A percentile compares a stretch with the other conserved stretches of the same genome.
Evolutionary conservation across 176 grass and related monocot species (phyloP).

Genomic region (Phoenix roebelenii): DNA sequence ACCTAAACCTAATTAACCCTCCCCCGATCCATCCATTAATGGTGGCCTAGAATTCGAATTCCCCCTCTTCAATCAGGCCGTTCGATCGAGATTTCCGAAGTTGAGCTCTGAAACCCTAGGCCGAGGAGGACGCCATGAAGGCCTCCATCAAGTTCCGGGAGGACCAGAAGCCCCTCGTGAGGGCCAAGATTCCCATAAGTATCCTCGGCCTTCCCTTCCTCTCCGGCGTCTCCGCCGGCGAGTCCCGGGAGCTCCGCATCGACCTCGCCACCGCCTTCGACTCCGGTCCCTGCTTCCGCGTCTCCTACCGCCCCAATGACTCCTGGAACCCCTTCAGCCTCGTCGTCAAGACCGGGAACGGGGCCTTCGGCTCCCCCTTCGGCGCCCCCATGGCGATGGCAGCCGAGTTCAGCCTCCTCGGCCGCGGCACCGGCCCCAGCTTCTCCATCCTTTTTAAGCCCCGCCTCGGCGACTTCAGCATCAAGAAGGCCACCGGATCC

Average conservation of each 20-base stretch:
- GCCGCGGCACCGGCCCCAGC: neutral
- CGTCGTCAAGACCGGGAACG: slow-evolving; percentile 18
- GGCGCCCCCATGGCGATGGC: slow-evolving; percentile 16
- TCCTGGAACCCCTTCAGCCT: slow-evolving; percentile 12
- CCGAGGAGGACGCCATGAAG: slow-evolving; percentile 17
- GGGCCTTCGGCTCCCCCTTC: slow-evolving; percentile 8
- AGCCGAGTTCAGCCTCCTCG: slow-evolving; percentile 19
- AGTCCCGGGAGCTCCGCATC: slow-evolving; percentile 11
- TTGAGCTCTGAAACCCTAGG: neutral
- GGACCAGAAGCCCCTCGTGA: slow-evolving; percentile 9
- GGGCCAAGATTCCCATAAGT: slow-evolving; percentile 18
- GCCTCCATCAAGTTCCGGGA: slow-evolving; percentile 23
- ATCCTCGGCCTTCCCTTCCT: slow-evolving; percentile 20
- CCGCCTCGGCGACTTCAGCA: slow-evolving; percentile 18
- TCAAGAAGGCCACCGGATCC: slow-evolving; percentile 16
- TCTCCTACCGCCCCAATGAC: slow-evolving; percentile 21
- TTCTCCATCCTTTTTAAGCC: slow-evolving; percentile 22
- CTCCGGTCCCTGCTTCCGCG: slow-evolving; percentile 16
- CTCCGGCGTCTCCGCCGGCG: slow-evolving; percentile 15
- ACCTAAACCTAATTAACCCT: too few species aligned
- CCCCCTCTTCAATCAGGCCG: too few species aligned
- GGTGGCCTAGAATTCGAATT: too few species aligned
- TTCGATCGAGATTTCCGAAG: too few species aligned
- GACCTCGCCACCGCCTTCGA: slow-evolving; percentile 23
- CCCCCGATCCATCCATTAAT: too few species aligned